A percentile compares a stretch with the other conserved stretches of the same genome.
phyloP scores from a whole-genome alignment of 208 protist genomes.

The Acanthamoeba triangularis region DNA sequence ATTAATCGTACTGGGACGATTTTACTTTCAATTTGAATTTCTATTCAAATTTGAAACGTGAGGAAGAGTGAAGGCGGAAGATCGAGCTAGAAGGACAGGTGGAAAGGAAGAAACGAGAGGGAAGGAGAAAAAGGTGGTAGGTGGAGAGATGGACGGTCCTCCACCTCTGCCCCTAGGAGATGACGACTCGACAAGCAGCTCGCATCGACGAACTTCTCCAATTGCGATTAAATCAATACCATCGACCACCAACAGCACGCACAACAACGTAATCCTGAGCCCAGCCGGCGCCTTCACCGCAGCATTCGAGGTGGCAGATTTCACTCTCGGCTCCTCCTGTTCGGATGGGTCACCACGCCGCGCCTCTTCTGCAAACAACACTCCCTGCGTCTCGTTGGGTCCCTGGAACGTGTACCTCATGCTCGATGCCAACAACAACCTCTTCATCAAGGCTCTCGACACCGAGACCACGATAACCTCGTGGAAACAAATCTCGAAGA shows the following conservation, averaged over 20 bases:
- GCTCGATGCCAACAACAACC: constrained; percentile 59
- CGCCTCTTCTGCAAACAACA: neutral
- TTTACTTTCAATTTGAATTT: too few relatives aligned
- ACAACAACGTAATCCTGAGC: constrained; percentile 2
- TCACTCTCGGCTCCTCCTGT: neutral
- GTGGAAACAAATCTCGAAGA: constrained; percentile 7
- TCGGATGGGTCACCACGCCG: neutral
- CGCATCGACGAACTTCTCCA: neutral
- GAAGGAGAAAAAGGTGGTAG: neutral
- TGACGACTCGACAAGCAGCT: neutral
- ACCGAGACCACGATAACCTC: neutral
- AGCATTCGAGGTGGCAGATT: neutral
- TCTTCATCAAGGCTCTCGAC: constrained; percentile 38
- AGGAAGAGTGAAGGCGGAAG: neutral
- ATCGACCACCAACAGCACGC: neutral
- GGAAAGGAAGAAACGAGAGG: neutral
- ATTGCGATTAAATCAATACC: neutral
- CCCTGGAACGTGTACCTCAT: constrained; percentile 44
- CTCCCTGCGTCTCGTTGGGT: neutral
- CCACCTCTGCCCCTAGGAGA: neutral
- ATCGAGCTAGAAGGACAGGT: too few relatives aligned
- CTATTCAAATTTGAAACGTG: neutral
- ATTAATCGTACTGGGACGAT: too few relatives aligned
- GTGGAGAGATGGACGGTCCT: neutral
- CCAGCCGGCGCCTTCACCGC: constrained; percentile 14